Base-by-base conservation (phyloP, 2,329 filamentous ascomycete species). In the Cladosporium sp. region DNA sequence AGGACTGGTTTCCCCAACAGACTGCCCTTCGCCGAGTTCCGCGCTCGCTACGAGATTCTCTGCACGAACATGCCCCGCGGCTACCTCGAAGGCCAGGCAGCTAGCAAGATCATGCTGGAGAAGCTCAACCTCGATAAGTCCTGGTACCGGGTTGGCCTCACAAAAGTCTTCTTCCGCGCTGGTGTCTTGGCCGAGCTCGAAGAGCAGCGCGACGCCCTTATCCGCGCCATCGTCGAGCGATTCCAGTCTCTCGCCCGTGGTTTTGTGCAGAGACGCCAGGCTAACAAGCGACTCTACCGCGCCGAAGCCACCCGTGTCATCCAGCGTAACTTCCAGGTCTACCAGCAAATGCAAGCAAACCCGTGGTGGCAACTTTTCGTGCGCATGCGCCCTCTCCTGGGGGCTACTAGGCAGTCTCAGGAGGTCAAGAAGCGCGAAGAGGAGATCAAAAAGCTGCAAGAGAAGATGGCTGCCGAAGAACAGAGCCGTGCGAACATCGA, bases 311-410 rank as follows among this genome's bases (percentile, higher is more conserved):
- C 92, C 0, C 81, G 89, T 13, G 95, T 99, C 58, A 93, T 99
- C 45, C 92, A 97, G 67, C 82, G 85, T 40, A 98, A 98, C 68
- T 93, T 98, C 68, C 85, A 89, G 46, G 85, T 93, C 2, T 98
- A 98, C 63, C 80, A 95, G 4, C 83, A 95, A 54, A 82, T 99
- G 18, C 90, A 88, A 63, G 82, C 89, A 42, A 96, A 91, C 64
- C 93, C 93, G 1, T 99, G 95, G 95, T 99, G 95, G 95, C 86
- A 89, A 61, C 78, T 99, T 4, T 88, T 96, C 60, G 85, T 91
- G 6, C 87, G 89, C 64, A 97, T 98, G 91, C 92, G 92, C 66
- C 93, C 93, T 19, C 78, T 99, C 34, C 78, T 99, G 9, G 93
- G 95, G 38, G 89, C 90, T 13, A 96, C 95, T 14, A 82, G 91